Evolutionary conservation across 257 asterid species (phyloP).

Genomic region (Solanum chiquidenum): DNA sequence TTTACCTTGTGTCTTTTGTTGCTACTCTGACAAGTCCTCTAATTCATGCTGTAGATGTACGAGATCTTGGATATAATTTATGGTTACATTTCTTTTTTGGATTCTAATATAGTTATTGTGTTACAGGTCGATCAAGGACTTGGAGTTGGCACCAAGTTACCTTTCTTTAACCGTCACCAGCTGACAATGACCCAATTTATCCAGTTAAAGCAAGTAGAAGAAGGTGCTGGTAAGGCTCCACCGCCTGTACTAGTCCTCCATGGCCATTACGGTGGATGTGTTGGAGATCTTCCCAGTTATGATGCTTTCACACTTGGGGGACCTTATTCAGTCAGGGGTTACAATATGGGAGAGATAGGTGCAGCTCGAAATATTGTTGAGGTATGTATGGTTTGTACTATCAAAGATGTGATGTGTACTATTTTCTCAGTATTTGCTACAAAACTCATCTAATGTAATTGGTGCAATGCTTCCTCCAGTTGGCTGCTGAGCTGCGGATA

Average conservation of each 20-base stretch:
- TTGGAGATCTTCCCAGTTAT: conserved; percentile 95
- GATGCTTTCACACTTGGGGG: conserved; percentile 98
- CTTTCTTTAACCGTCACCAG: conserved; percentile 92
- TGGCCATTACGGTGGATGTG: conserved; percentile 94
- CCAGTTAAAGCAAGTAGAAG: conserved; percentile 79
- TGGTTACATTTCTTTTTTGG: background rate
- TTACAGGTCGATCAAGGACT: conserved; percentile 94
- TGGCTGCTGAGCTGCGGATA: conserved; percentile 80
- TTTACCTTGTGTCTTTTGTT: background rate
- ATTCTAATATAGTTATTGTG: background rate
- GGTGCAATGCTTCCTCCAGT: conserved; percentile 25
- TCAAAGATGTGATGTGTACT: background rate
- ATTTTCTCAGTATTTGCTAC: background rate
- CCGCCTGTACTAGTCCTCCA: conserved; percentile 95
- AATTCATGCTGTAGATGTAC: background rate
- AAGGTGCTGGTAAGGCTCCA: conserved; percentile 83
- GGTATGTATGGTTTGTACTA: conserved; percentile 24
- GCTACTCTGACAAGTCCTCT: background rate
- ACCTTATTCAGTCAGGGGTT: conserved; percentile 92
- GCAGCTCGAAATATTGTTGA: conserved; percentile 87
- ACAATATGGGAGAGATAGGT: conserved; percentile 97
- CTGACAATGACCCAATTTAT: conserved; percentile 65
- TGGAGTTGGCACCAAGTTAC: conserved; percentile 74
- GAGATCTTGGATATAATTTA: background rate
- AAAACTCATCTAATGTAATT: conserved; percentile 1